Percentiles rank a stretch among this genome's conserved stretches.
Conservation (phyloP, 129 eudicot genomes). For the Artemisia tridentata region DNA sequence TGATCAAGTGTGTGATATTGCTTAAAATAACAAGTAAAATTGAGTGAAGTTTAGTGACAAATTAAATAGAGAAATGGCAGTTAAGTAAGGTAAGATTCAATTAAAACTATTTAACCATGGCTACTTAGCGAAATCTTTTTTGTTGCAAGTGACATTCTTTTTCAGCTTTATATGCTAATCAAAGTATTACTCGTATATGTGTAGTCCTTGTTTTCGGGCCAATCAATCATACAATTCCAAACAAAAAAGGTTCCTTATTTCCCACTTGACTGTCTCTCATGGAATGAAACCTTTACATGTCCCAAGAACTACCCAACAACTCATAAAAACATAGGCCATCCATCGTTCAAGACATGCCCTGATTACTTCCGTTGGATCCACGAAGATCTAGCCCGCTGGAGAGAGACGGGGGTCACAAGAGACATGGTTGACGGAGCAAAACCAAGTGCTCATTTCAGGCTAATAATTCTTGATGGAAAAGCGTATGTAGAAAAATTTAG, state of each 20-base stretch:
- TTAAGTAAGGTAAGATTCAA: too few relatives aligned
- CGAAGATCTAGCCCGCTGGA: constrained; percentile 78
- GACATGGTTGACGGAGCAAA: constrained; percentile 67
- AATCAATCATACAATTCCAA: constrained; percentile 22
- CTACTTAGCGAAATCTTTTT: background rate
- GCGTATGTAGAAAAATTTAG: constrained; percentile 58
- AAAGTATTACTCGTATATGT: background rate
- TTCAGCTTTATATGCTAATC: background rate
- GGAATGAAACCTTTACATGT: constrained; percentile 63
- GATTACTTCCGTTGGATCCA: constrained; percentile 88
- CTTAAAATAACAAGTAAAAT: too few relatives aligned
- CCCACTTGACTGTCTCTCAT: constrained; percentile 48
- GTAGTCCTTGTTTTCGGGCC: constrained; percentile 41
- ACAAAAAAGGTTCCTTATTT: constrained; percentile 16
- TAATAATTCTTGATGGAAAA: constrained; percentile 62
- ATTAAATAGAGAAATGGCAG: too few relatives aligned
- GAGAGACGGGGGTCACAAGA: constrained; percentile 56
- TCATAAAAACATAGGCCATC: constrained; percentile 23
- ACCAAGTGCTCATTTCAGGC: constrained; percentile 55
- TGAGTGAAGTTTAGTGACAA: too few relatives aligned
- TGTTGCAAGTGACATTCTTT: background rate
- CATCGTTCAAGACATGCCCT: constrained; percentile 55
- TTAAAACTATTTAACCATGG: too few relatives aligned
- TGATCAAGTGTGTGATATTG: too few relatives aligned
- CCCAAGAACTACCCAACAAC: constrained; percentile 54